Base-by-base conservation (phyloP, 257 asterid species). In the Lavandula angustifolia region DNA sequence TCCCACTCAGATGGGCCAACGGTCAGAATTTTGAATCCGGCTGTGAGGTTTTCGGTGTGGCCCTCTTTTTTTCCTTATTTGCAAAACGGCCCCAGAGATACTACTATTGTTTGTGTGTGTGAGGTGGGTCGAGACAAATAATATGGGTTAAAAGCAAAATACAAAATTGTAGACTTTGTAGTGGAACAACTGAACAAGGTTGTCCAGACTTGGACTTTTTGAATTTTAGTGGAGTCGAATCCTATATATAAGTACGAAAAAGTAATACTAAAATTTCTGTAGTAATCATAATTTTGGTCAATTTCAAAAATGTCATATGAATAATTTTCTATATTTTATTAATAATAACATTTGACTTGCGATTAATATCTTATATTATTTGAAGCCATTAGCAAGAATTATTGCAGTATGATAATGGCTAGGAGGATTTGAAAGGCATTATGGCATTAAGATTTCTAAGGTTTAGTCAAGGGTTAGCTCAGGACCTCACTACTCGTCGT, bases 21-120 rank as follows among this genome's bases (percentile, higher is more conserved):
- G 97, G 97, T 87, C 89, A 29, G 69, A 87, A 74, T 37, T 86
- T 83, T 77, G 79, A 86, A 82, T 49, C 46, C 38, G 31, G 65
- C 32, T 16, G 33, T 17, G 9, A 29, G 41, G 60, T 79, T 59
- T 60, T 1, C 37, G 34, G 35, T 0, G 41, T 44, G 16, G 43
- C 82, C 81, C 44, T 0, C 32, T 40, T 33, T 42, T 50, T 71
- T 66, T 43, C 34, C 17, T 56, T 76, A 57, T 79, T 75, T 62
- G 54, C 34, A 18, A 9, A 60, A 49, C 16, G 69, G 66, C 16
- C 74, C 84, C 69, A 7, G 3, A 13, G 14, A 56, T 12, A 7
- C 62, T 70, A 41, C 55, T 11, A 4, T 52, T 44, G 40, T 35
- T 49, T 4, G 18, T 18, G 64, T 43, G 51, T 17, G 1, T 16